Conservation (phyloP, 768 basidiomycete genomes). For the Leccinum longicurvipes region DNA sequence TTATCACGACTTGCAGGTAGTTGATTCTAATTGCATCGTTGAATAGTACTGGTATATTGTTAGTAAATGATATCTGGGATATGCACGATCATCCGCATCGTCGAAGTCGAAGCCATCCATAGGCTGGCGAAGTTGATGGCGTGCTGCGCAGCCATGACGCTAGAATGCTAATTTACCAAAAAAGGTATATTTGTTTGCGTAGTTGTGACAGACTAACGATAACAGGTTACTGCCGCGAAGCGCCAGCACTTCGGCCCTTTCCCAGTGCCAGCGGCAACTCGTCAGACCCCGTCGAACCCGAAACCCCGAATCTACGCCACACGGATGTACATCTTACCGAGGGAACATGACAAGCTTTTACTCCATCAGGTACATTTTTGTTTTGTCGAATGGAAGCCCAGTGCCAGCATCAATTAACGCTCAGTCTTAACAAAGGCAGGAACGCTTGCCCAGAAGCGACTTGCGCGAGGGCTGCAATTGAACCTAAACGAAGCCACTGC, state of each 20-base stretch:
- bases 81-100: not conserved
- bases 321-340: not conserved
- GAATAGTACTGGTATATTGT: too few species aligned
- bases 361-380: conserved; percentile 55
- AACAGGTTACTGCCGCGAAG: not conserved
- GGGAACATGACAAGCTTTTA: conserved; percentile 49
- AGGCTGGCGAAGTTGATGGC: not conserved
- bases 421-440: conserved; percentile 55
- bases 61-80: not conserved
- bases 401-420: not conserved
- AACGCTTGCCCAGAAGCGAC: conserved; percentile 86
- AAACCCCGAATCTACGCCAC: not conserved
- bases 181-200: not conserved
- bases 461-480: conserved; percentile 87
- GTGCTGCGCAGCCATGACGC: not conserved
- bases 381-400: not conserved
- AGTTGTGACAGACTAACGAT: not conserved
- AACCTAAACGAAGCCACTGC: conserved; percentile 88
- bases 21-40: too few species aligned
- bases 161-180: not conserved
- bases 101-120: not conserved
- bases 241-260: too few species aligned
- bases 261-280: too few species aligned
- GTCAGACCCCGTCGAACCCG: not conserved
- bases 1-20: too few species aligned